Percentiles rank a stretch among this genome's conserved stretches.
These are phyloP conservation scores for Lachnellula arida DNA, from an alignment of 2,329 filamentous ascomycete genomes.

Conservation along the genomic window DNA sequence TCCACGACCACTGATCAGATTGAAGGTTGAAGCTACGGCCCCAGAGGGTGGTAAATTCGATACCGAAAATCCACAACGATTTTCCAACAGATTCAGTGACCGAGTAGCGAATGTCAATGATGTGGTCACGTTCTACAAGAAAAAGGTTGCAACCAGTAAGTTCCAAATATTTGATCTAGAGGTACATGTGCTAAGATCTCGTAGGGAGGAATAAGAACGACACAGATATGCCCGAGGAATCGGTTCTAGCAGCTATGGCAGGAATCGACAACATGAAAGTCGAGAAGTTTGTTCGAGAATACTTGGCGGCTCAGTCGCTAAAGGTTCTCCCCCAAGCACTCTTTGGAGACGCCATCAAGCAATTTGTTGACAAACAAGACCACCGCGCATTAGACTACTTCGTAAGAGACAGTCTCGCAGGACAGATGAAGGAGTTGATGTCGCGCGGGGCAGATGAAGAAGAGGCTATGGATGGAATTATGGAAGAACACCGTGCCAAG, in stretches of 20 bases:
- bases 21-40: constrained; percentile 86
- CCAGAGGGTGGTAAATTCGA: constrained; percentile 83
- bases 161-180: constrained; percentile 5
- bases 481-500: constrained; percentile 66
- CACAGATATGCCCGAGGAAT: constrained; percentile 57
- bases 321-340: constrained; percentile 90
- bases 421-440: constrained; percentile 67
- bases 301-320: constrained; percentile 78
- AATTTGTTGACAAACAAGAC: constrained; percentile 94
- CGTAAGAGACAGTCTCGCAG: constrained; percentile 65
- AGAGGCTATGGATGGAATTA: constrained; percentile 65
- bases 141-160: constrained; percentile 62
- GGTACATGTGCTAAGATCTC: constrained; percentile 10
- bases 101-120: constrained; percentile 92
- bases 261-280: constrained; percentile 77
- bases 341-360: constrained; percentile 86
- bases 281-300: constrained; percentile 82
- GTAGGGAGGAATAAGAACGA: constrained; percentile 41
- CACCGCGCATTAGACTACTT: constrained; percentile 86
- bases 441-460: constrained; percentile 63
- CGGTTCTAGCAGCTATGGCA: constrained; percentile 54
- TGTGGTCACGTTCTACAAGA: constrained; percentile 87
- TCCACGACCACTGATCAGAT: constrained; percentile 77
- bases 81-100: constrained; percentile 87
- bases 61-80: constrained; percentile 90